phyloP scores from a whole-genome alignment of 257 asterid species.

The Solanum chilense region DNA sequence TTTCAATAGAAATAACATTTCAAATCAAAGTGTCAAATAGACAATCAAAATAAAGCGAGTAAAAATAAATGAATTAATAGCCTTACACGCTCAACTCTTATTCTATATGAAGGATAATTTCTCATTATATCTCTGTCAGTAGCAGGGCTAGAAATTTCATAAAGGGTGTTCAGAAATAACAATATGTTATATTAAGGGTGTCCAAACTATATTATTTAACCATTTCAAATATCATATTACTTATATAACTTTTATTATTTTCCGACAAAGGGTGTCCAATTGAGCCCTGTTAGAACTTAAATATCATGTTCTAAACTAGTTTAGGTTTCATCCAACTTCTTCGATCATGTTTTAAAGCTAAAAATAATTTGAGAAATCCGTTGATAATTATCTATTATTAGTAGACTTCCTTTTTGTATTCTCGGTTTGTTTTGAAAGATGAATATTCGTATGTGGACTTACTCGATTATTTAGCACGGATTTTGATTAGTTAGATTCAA shows the following conservation, averaged over 20 bases:
- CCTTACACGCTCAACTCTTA: not conserved
- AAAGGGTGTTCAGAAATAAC: too few species aligned
- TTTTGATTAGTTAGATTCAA: not conserved
- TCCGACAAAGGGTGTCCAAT: too few species aligned
- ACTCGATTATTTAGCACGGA: not conserved
- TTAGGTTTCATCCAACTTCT: not conserved
- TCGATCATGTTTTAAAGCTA: not conserved
- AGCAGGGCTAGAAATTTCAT: too few species aligned
- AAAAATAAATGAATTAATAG: not conserved
- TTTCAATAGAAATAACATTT: too few species aligned
- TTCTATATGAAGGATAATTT: not conserved
- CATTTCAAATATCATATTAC: too few species aligned
- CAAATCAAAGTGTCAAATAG: accelerated
- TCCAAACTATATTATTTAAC: too few species aligned
- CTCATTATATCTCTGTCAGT: accelerated
- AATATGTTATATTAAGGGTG: too few species aligned
- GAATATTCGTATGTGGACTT: not conserved
- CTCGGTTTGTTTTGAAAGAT: not conserved
- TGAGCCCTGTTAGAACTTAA: not conserved
- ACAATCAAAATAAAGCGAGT: accelerated
- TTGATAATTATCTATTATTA: not conserved
- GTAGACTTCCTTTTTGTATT: not conserved
- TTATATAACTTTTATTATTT: too few species aligned
- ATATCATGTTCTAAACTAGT: not conserved
- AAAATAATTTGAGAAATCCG: not conserved